Evolutionary conservation across 164 flowering plant species (phyloP), one percentile per base, ranked within the genome.

Genomic region (Vitis amurensis): DNA sequence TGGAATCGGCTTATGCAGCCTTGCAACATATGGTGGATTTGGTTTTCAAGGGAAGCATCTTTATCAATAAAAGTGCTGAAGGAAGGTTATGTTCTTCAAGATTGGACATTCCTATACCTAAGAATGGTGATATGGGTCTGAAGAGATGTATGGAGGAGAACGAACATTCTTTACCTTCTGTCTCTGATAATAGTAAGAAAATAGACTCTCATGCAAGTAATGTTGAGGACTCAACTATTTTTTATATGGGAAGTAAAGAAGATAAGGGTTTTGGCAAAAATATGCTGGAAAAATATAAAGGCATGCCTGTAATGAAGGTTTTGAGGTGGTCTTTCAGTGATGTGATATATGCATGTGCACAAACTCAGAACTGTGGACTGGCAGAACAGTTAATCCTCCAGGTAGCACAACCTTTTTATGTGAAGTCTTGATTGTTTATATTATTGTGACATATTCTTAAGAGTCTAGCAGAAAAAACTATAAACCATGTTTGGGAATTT

Each of bases 91-190:
- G 15, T 71, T 69, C 78, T 62, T 68, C 86, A 31, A 82, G 82
- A 70, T 68, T 89, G 70, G 92, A 90, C 74, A 85, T 91, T 66
- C 97, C 97, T 51, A 80, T 91, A 47, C 96, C 91, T 68, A 75
- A 72, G 29, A 73, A 66, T 13, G 67, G 15, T 70, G 68, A 68
- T 19, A 50, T 73, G 44, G 61, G 48, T 44, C 47, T 73, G 56
- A 56, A 64, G 56, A 68, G 30, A 27, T 55, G 31, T 69, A 44
- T 68, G 53, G 68, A 62, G 60, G 71, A 71, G 50, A 64, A 62
- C 73, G 73, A 72, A 61, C 27, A 31, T 47, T 48, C 66, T 31
- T 27, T 60, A 47, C 74, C 76, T 55, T 59, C 50, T 27, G 15
- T 55, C 1, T 61, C 16, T 59, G 70, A 57, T 19, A 61, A 67